Evolutionary conservation across 345 rosid species (phyloP).

Genomic region (Mallotus nudiflorus): DNA sequence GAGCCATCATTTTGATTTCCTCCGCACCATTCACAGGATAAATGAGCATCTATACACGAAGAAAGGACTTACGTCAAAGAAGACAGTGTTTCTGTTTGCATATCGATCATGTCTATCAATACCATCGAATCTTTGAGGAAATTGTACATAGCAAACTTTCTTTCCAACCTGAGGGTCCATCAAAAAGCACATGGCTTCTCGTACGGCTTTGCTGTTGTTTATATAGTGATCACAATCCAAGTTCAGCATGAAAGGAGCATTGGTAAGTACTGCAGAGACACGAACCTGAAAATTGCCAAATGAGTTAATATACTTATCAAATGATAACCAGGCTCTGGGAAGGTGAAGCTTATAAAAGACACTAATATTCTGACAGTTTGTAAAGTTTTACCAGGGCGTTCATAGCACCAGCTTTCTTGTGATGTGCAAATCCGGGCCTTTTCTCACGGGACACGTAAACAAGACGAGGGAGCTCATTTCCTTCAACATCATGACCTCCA

Average conservation of each 20-base stretch:
- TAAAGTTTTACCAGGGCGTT: conserved; percentile 69
- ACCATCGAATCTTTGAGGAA: conserved; percentile 37
- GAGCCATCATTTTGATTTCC: not conserved
- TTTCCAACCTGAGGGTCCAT: conserved; percentile 38
- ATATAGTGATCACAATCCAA: conserved; percentile 37
- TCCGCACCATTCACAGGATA: not conserved
- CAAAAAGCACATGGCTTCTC: conserved; percentile 40
- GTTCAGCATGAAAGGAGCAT: conserved; percentile 43
- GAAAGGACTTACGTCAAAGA: conserved; percentile 30
- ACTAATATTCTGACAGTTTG: not conserved
- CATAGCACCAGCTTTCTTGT: conserved; percentile 99
- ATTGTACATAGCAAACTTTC: conserved; percentile 35
- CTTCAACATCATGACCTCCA: conserved; percentile 37
- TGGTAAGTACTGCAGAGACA: conserved; percentile 35
- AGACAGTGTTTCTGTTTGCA: conserved; percentile 39
- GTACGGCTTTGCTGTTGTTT: conserved; percentile 36
- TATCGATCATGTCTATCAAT: conserved; percentile 36
- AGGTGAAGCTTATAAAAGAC: conserved; percentile 2
- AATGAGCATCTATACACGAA: not conserved
- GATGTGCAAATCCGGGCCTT: conserved; percentile 43
- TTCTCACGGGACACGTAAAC: conserved; percentile 40
- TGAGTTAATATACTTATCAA: conserved; percentile 3
- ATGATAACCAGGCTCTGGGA: not conserved
- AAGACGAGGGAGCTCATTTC: conserved; percentile 38
- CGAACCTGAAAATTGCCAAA: conserved; percentile 27